Base-by-base conservation (phyloP, 805 yeast genomes). In the Saturnispora halmiae region DNA sequence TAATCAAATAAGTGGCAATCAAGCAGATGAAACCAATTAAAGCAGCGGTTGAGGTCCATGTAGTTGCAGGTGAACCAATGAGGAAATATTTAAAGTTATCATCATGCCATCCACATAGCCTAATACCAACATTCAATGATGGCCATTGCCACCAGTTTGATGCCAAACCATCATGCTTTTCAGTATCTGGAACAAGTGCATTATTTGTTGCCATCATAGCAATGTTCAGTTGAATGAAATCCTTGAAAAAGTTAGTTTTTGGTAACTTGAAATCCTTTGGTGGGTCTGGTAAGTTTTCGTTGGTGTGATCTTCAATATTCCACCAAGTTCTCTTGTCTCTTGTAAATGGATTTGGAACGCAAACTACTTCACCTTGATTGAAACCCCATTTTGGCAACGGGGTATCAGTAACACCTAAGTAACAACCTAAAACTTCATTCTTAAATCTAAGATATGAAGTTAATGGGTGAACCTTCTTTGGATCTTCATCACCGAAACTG, bases 91-190 rank as follows among this genome's bases (percentile, higher is more conserved):
- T 77, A 49, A 70, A 66, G 43, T 63, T 67, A 7, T 69, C 72
- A 33, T 70, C 71, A 34, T 69, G 66, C 92, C 92, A 82, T 11
- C 75, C 70, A 60, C 85, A 79, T 70, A 82, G 67, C 61, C 94
- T 72, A 49, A 83, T 72, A 44, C 94, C 94, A 35, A 68, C 72
- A 45, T 77, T 69, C 54, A 82, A 66, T n/a, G 79, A 73, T 37
- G 94, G 94, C 94, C 94, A 83, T 66, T 83, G 83, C 90, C 92
- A 83, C 59, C 84, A 82, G 42, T 69, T 60, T 13, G 90, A 79
- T 1, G 87, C 78, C 44, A 83, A 64, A 42, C 70, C 72, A 54
- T 83, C 94, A 48, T 66, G 73, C 52, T 82, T 82, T 52, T 83
- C 92, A 2, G 67, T 64, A 55, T 83, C 94, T 7, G 92, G 90